These are phyloP conservation scores for Cladosporium sp. DNA, from an alignment of 2,329 filamentous ascomycete genomes.

Conservation along the genomic window DNA sequence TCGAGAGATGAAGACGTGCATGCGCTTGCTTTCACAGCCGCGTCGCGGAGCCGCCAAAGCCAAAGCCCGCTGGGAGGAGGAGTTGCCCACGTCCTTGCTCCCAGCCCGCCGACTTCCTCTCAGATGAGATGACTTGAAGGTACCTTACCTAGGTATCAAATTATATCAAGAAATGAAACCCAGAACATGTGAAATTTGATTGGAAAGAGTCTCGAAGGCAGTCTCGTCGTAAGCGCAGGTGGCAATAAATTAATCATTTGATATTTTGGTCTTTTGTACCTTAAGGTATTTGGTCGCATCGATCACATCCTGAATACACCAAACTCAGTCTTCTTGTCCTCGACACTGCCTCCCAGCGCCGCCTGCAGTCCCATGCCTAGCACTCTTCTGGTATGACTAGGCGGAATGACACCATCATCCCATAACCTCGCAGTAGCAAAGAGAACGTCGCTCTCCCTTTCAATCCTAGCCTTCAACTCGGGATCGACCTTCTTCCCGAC, in stretches of 20 bases:
- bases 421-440: conserved; percentile 87
- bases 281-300: not conserved
- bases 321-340: conserved; percentile 33
- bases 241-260: not conserved
- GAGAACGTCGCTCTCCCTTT: conserved; percentile 80
- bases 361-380: conserved; percentile 46
- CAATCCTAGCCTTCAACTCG: conserved; percentile 76
- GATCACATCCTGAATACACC: conserved; percentile 38
- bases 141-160: not conserved
- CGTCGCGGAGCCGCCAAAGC: not conserved
- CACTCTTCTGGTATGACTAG: conserved; percentile 46
- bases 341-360: conserved; percentile 34
- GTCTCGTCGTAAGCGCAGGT: no score
- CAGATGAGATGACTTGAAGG: not conserved
- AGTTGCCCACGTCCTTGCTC: not conserved
- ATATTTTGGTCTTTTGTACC: not conserved
- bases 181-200: no score
- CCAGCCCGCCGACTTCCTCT: not conserved
- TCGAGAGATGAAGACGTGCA: not conserved
- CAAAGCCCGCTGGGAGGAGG: not conserved
- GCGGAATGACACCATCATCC: conserved; percentile 57
- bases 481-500: conserved; percentile 82
- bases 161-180: no score
- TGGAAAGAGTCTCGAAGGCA: no score
- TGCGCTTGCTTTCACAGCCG: not conserved